phyloP scores from a whole-genome alignment of 306 rosid species.

The Prunus mira region DNA sequence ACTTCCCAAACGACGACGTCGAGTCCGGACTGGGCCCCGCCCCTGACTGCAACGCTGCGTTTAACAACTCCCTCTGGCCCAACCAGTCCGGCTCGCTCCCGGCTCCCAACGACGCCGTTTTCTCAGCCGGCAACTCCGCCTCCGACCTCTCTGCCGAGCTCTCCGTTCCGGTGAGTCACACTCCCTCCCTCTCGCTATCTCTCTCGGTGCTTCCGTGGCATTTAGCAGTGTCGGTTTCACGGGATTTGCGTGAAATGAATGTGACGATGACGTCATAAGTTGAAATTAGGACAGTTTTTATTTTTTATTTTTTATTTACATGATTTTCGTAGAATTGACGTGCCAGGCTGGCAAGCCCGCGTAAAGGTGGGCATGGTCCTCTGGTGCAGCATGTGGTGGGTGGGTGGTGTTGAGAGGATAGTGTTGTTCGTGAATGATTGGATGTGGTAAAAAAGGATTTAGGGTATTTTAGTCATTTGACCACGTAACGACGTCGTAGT shows the following conservation, averaged over 20 bases:
- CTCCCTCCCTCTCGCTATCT: background rate
- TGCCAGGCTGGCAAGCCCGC: constrained; percentile 25
- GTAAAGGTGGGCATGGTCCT: background rate
- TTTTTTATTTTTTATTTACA: background rate
- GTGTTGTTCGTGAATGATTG: background rate
- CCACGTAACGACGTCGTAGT: background rate
- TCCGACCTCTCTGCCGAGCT: constrained; percentile 92
- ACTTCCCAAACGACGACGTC: constrained; percentile 61
- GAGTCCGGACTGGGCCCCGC: constrained; percentile 37
- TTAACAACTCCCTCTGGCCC: constrained; percentile 50
- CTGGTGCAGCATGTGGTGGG: constrained; percentile 10
- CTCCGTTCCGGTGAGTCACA: constrained; percentile 73
- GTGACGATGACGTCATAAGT: constrained; percentile 15
- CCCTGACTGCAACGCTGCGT: constrained; percentile 27
- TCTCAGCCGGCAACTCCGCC: constrained; percentile 54
- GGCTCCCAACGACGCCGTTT: constrained; percentile 49
- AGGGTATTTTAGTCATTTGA: constrained; percentile 2
- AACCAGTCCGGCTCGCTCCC: constrained; percentile 43
- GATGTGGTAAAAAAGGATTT: background rate
- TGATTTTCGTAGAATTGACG: background rate
- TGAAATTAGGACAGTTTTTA: background rate
- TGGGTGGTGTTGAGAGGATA: background rate
- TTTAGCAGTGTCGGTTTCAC: constrained; percentile 1
- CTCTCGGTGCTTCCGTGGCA: background rate
- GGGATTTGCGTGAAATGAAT: constrained; percentile 8